These are phyloP conservation scores for Ceratobasidium sp. DNA, from an alignment of 1,284 basidiomycete species.

Conservation along the genomic window DNA sequence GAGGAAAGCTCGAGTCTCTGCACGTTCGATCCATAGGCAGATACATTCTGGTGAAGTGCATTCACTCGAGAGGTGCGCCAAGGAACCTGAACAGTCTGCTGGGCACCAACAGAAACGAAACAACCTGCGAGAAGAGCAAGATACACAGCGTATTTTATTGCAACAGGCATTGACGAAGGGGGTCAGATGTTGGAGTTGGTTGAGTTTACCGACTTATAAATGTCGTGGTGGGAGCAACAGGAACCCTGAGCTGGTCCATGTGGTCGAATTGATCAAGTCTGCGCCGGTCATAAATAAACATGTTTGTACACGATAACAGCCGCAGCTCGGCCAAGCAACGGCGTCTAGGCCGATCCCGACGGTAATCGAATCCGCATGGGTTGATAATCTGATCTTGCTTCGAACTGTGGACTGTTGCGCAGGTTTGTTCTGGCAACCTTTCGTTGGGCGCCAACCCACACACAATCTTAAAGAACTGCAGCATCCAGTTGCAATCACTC, in stretches of 20 bases:
- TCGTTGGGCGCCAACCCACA: no score
- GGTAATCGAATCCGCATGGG: no score
- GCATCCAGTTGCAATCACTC: no score
- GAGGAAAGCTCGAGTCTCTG: conserved; percentile 16
- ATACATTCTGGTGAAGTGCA: conserved; percentile 3
- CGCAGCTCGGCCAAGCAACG: background rate
- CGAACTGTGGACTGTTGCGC: conserved; percentile 46
- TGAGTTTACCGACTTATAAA: background rate
- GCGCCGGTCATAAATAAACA: background rate
- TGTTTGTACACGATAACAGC: background rate
- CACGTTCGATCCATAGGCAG: conserved; percentile 23
- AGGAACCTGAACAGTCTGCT: conserved; percentile 6
- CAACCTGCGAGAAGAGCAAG: background rate
- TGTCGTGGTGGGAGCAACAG: no score
- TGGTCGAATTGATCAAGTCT: background rate
- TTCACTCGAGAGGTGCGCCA: background rate
- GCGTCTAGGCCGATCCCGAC: no score
- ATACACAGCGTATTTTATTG: background rate
- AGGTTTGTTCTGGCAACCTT: no score
- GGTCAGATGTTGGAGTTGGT: background rate
- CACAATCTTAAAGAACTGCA: no score
- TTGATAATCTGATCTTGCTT: conserved; percentile 35
- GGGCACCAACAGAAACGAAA: background rate
- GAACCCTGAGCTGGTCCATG: conserved; percentile 12
- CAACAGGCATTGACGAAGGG: background rate